A percentile compares a stretch with the other conserved stretches of the same genome.
Evolutionary conservation across 495 filamentous ascomycete genomes (phyloP).

Genomic region (Trichocladium antarcticum): DNA sequence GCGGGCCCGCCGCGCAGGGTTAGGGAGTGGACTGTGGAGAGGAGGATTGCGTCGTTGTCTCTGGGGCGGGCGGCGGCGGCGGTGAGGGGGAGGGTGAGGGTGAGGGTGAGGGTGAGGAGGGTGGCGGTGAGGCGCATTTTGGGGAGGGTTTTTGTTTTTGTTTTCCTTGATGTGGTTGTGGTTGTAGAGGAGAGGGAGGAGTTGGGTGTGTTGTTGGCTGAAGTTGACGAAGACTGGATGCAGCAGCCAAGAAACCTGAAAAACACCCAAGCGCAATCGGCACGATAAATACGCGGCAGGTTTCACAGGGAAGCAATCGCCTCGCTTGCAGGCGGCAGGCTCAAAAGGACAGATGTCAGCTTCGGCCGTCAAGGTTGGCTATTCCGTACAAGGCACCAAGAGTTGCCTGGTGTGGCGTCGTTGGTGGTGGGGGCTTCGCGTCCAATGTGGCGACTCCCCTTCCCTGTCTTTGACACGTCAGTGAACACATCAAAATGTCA

Average conservation of each 20-base stretch:
- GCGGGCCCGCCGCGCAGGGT: constrained; percentile 54
- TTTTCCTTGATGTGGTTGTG: neutral
- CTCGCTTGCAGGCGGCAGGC: too few relatives aligned
- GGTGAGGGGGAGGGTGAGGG: neutral
- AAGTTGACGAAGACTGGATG: too few relatives aligned
- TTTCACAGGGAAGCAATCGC: too few relatives aligned
- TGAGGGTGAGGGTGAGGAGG: constrained; percentile 1
- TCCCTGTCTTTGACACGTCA: neutral
- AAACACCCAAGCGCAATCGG: too few relatives aligned
- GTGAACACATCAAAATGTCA: too few relatives aligned
- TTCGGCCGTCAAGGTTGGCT: neutral
- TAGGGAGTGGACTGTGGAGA: constrained; percentile 57
- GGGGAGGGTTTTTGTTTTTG: neutral
- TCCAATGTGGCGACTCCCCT: too few relatives aligned
- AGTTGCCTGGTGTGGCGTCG: neutral
- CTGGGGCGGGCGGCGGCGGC: constrained; percentile 11
- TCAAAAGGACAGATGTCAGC: neutral
- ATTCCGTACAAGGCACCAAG: neutral
- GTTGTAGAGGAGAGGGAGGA: too few relatives aligned
- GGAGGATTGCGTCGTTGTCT: constrained; percentile 22
- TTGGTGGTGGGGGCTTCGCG: too few relatives aligned
- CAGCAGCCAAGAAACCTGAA: too few relatives aligned
- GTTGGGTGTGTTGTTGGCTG: too few relatives aligned
- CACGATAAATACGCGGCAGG: too few relatives aligned
- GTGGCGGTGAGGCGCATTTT: constrained; percentile 5